Evolutionary conservation across 148 eudicot species (phyloP).

Genomic region (Vaccinium vitisidaea): DNA sequence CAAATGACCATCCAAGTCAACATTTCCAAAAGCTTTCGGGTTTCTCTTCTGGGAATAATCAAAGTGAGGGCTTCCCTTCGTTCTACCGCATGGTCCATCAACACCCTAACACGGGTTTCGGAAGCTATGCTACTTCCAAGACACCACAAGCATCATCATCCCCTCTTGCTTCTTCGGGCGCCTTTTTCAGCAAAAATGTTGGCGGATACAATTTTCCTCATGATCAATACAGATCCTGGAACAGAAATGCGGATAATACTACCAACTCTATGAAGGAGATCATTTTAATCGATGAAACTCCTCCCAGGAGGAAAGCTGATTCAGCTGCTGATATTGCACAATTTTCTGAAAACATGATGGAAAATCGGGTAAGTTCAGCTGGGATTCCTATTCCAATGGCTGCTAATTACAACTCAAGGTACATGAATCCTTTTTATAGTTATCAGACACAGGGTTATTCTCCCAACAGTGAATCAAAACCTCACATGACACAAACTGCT

Average conservation of each 20-base stretch:
- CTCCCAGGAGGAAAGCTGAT: constrained; percentile 24
- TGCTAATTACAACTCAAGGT: constrained; percentile 20
- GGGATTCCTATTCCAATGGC: constrained; percentile 14
- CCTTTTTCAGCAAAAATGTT: constrained; percentile 17
- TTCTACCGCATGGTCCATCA: constrained; percentile 16
- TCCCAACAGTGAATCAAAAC: constrained; percentile 12
- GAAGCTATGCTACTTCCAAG: not conserved
- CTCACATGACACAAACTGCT: constrained; percentile 18
- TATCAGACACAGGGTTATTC: constrained; percentile 18
- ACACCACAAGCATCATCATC: constrained; percentile 10
- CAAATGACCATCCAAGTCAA: constrained; percentile 14
- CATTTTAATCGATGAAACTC: constrained; percentile 36
- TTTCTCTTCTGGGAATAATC: constrained; percentile 3
- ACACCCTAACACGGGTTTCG: constrained; percentile 15
- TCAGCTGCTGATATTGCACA: constrained; percentile 3
- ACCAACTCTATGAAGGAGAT: constrained; percentile 25
- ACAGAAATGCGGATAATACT: constrained; percentile 12
- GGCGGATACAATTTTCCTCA: constrained; percentile 11
- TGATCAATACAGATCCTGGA: constrained; percentile 13
- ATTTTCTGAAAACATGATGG: constrained; percentile 9
- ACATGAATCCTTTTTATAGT: constrained; percentile 23
- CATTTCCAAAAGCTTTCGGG: constrained; percentile 5
- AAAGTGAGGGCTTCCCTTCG: constrained; percentile 15
- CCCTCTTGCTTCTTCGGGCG: constrained; percentile 12
- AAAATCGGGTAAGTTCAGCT: constrained; percentile 12